Conservation (phyloP, 768 basidiomycete genomes). For the Termitomyces sp. region DNA sequence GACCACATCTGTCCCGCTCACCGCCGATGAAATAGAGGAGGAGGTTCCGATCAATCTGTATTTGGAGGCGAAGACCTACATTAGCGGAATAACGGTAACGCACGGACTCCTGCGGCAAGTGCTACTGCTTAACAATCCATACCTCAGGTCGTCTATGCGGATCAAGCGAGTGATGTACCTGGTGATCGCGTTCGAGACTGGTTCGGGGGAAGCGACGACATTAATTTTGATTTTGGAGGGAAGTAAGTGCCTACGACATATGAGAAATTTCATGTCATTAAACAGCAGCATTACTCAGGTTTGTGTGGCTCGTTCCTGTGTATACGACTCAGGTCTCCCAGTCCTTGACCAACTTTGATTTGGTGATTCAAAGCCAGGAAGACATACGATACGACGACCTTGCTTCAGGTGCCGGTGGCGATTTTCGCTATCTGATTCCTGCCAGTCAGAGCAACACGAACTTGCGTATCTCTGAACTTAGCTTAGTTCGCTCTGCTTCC, state of each 20-base stretch:
- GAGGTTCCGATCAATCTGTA: not conserved
- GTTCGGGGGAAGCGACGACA: not conserved
- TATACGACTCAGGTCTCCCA: not conserved
- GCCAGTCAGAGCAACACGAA: not conserved
- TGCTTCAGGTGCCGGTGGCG: not conserved
- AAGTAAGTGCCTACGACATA: not conserved
- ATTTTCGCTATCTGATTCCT: slow-evolving; percentile 5
- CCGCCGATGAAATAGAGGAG: not conserved
- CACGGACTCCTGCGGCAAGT: not conserved
- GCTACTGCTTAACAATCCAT: not conserved
- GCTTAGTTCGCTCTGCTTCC: not conserved
- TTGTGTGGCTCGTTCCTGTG: slow-evolving; percentile 3
- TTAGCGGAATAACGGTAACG: not conserved
- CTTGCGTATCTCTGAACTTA: not conserved
- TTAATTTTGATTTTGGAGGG: not conserved
- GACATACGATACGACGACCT: not conserved
- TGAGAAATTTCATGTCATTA: not conserved
- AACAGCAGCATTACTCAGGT: not conserved
- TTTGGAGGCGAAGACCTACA: not conserved
- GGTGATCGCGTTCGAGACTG: not conserved
- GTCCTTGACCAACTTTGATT: not conserved
- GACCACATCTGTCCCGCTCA: not conserved
- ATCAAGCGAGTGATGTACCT: not conserved
- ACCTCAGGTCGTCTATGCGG: slow-evolving; percentile 2
- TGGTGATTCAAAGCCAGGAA: not conserved